These are phyloP conservation scores for Ceratocystis cubensis DNA, from an alignment of 2,329 filamentous ascomycete genomes.

Conservation along the genomic window DNA sequence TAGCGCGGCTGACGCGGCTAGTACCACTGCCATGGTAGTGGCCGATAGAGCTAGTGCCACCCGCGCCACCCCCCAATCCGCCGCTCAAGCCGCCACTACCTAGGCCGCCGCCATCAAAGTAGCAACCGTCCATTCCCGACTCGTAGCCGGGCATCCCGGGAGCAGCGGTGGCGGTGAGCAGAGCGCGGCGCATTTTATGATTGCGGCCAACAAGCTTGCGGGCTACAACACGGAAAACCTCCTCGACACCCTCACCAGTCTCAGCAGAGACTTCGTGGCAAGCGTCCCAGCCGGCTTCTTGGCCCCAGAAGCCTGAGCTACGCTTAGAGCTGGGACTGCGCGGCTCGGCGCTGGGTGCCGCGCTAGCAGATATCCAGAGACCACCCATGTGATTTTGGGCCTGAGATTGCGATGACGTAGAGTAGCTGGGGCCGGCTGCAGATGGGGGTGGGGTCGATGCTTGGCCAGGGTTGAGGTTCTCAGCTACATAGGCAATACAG, in stretches of 20 bases:
- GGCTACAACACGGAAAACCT: conserved; percentile 69
- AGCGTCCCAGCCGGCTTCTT: conserved; percentile 90
- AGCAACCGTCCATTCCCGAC: conserved; percentile 34
- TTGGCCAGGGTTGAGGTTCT: conserved; percentile 66
- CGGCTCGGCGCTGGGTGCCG: conserved; percentile 34
- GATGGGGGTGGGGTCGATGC: conserved; percentile 56
- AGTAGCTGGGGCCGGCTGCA: conserved; percentile 32
- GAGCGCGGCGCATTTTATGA: conserved; percentile 48
- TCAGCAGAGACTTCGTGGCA: conserved; percentile 95
- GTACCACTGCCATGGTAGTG: neutral
- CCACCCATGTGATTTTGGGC: conserved; percentile 20
- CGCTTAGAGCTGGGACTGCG: conserved; percentile 51
- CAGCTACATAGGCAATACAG: conserved; percentile 89
- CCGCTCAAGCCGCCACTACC: too few species aligned
- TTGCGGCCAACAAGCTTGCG: conserved; percentile 53
- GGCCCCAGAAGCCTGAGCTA: conserved; percentile 73
- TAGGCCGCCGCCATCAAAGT: conserved; percentile 38
- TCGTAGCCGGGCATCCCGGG: conserved; percentile 39
- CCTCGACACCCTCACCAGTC: conserved; percentile 88
- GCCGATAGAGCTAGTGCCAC: conserved; percentile 24
- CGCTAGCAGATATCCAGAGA: conserved; percentile 19
- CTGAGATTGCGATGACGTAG: conserved; percentile 24
- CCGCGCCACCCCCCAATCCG: too few species aligned
- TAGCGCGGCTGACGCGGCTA: conserved; percentile 37
- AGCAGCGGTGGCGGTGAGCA: conserved; percentile 42